Evolutionary conservation across 345 rosid species (phyloP).

Genomic region (Brassica juncea): DNA sequence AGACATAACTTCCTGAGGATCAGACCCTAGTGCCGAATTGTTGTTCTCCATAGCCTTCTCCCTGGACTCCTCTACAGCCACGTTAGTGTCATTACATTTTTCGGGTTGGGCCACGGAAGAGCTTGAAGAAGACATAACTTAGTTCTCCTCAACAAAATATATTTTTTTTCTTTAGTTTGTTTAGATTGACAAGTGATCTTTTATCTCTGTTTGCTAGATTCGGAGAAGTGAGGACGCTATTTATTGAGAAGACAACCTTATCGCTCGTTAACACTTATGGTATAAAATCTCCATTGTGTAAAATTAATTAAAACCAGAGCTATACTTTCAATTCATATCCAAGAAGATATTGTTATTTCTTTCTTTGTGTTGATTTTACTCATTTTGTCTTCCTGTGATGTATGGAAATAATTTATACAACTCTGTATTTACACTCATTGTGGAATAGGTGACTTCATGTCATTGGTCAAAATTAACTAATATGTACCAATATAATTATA

Average conservation of each 20-base stretch:
- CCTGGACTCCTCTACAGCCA: neutral
- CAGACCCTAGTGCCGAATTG: neutral
- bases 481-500: neutral
- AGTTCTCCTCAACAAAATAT: slow-evolving; percentile 15
- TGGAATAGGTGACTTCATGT: neutral
- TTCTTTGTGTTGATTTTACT: slow-evolving; percentile 20
- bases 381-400: slow-evolving; percentile 1
- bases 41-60: neutral
- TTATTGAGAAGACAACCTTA: slow-evolving; percentile 22
- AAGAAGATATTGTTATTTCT: slow-evolving; percentile 23
- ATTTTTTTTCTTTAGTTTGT: neutral
- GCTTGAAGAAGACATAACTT: slow-evolving; percentile 30
- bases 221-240: slow-evolving; percentile 20
- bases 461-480: neutral
- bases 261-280: slow-evolving; percentile 23
- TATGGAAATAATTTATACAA: neutral
- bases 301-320: slow-evolving; percentile 12
- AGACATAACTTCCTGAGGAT: neutral
- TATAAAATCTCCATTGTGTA: slow-evolving; percentile 23
- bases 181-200: slow-evolving; percentile 20
- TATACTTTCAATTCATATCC: slow-evolving; percentile 13
- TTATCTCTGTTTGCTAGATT: slow-evolving; percentile 31
- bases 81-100: neutral
- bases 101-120: slow-evolving; percentile 20
- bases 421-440: neutral